Conservation (phyloP, 805 yeast genomes). For the Starmerella stellata region DNA sequence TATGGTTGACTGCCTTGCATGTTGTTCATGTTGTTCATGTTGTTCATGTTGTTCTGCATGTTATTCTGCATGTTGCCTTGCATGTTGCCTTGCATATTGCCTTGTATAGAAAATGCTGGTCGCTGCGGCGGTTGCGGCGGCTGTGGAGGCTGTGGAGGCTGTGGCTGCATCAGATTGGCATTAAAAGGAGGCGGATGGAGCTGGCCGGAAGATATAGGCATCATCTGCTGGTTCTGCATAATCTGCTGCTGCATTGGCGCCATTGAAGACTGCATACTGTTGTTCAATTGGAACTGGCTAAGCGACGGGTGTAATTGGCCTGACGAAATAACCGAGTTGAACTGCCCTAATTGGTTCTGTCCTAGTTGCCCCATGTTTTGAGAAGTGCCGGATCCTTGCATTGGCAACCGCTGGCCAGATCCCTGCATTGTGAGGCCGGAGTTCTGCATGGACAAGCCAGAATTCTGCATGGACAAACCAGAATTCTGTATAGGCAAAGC, state of each 20-base stretch:
- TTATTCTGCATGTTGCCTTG: not conserved
- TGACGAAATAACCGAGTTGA: not conserved
- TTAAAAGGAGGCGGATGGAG: not conserved
- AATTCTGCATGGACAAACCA: too few species aligned
- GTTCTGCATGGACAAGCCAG: too few species aligned
- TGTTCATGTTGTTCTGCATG: not conserved
- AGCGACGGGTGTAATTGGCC: not conserved
- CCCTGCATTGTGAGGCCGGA: too few species aligned
- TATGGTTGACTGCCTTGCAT: too few species aligned
- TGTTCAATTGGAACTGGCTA: not conserved
- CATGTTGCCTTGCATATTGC: too few species aligned
- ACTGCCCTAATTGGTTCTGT: too few species aligned
- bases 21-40: not conserved
- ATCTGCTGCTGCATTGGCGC: not conserved
- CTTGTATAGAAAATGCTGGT: slow-evolving; percentile 1
- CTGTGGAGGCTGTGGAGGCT: slow-evolving; percentile 4
- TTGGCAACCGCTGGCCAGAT: too few species aligned
- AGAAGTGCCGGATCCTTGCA: too few species aligned
- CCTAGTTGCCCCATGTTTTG: too few species aligned
- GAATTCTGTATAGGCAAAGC: too few species aligned
- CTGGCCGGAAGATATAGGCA: not conserved
- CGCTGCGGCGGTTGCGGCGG: slow-evolving; percentile 2
- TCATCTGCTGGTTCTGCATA: not conserved
- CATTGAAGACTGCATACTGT: too few species aligned
- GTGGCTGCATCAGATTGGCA: slow-evolving; percentile 5